Evolutionary conservation across 805 yeast genomes (phyloP), one percentile per base, ranked within the genome.

Genomic region (Sugiyamaella marilandica): DNA sequence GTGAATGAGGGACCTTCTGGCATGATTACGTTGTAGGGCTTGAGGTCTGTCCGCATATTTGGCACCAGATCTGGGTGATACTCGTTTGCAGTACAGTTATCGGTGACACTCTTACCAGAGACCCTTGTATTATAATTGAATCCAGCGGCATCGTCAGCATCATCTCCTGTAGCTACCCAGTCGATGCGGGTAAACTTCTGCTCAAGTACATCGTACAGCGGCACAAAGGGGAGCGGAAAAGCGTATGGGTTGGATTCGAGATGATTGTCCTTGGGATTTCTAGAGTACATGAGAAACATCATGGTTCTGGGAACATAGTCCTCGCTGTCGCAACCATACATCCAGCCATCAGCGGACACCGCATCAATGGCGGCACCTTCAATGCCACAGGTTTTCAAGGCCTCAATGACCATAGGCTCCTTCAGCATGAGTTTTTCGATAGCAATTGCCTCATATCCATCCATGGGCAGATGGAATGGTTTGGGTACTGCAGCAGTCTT

Each of bases 1-100:
- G 75, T 62, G 73, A 83, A 86, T 2, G 88, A 82, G 10, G 90
- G 81, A 57, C 95, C 95, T 61, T 87, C 92, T 48, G 94, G 92
- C 71, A 87, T 94, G 87, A 71, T 83, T 87, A 84, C 77, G 58
- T 83, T 70, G 65, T 85, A 77, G 41, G 94, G 94, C 69, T 85
- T 85, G 59, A 85, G 74, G 36, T 78, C 84, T 67, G 86, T 77
- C 36, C 70, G 57, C 47, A 68, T 43, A 44, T 32, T 29, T 24
- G 52, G 56, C 49, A 57, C 63, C 33, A 62, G 63, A 48, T 62
- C 67, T 19, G 67, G 67, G 16, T 56, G 54, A 54, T 64, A 64
- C 83, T 63, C 79, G 77, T 65, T 84, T 72, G 56, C 81, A 85
- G 51, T 87, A 87, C 68, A 83, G 87, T 70, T 82, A 81, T 68